Base-by-base conservation (phyloP, 805 yeast genomes). In the Metschnikowia cerradonensis region DNA sequence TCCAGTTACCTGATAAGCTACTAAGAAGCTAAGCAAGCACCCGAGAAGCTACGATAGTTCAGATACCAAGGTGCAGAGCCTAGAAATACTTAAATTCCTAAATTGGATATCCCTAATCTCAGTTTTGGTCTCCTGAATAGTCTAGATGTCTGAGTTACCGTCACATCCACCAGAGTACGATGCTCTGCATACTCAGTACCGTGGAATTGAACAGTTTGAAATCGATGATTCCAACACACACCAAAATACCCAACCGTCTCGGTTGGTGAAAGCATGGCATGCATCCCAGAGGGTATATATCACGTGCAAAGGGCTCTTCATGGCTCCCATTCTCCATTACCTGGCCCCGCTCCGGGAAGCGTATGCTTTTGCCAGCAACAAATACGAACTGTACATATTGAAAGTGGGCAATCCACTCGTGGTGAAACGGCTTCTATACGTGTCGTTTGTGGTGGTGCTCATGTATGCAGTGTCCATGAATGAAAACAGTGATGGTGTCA, bases 371-470 rank as follows among this genome's bases (percentile, higher is more conserved):
- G 55, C 75, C 41, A 66, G 66, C 48, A 67, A 70, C 37, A 74
- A 76, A 47, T 69, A 81, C 48, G 96, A 91, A 58, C 67, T 71
- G 31, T 66, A 75, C 26, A 67, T 92, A 11, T 73, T 83, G 17
- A 79, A 79, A 52, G 58, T 88, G n/a, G 96, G 97, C 4, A 90
- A 91, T 62, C 97, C 97, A 3, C 67, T 90, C 44, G 86, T 92
- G 26, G 82, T 91, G 26, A 86, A 87, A 58, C 73, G 98, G 39
- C 72, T 91, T 37, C 66, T 88, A 2, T 89, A 89, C 60, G 87
- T 92, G 10, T 60, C 83, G 2, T 62, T 84, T 44, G 79, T 89
- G 57, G 80, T 89, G n/a, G 52, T 70, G 0, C 59, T 84, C 4
- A 70, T 88, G 4, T 83, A 83, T 56, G 58, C 79, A 22, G 73